A percentile compares a stretch with the other conserved stretches of the same genome.
These are phyloP conservation scores for Didymella keratinophila DNA, from an alignment of 2,329 filamentous ascomycete genomes.

Conservation along the genomic window DNA sequence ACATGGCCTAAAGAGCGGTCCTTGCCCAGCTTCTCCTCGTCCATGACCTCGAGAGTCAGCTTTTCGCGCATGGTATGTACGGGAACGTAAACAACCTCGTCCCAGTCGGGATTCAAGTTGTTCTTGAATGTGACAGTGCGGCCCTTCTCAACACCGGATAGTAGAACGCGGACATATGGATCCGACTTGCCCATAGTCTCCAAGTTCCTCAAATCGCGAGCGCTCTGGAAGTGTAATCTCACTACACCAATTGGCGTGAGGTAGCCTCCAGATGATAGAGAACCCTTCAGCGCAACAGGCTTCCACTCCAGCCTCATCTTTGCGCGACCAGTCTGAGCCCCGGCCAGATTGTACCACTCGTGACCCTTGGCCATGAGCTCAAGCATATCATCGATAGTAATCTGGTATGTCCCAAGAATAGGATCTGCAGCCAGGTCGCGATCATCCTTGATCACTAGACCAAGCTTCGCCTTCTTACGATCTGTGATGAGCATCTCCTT, in stretches of 20 bases:
- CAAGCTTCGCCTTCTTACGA: slow-evolving; percentile 86
- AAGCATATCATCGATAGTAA: slow-evolving; percentile 92
- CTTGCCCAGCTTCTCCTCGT: slow-evolving; percentile 89
- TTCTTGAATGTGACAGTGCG: slow-evolving; percentile 96
- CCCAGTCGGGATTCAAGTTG: slow-evolving; percentile 93
- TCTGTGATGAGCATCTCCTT: slow-evolving; percentile 97
- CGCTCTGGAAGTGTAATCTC: slow-evolving; percentile 89
- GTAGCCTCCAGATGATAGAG: slow-evolving; percentile 83
- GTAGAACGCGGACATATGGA: slow-evolving; percentile 85
- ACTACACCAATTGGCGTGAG: slow-evolving; percentile 93
- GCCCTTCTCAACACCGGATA: slow-evolving; percentile 89
- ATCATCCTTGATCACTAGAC: slow-evolving; percentile 94
- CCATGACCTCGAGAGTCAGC: slow-evolving; percentile 92
- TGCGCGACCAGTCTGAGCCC: slow-evolving; percentile 80
- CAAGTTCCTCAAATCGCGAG: slow-evolving; percentile 84
- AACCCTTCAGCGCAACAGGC: slow-evolving; percentile 84
- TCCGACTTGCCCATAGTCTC: slow-evolving; percentile 98
- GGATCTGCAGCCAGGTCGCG: slow-evolving; percentile 84
- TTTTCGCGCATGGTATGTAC: slow-evolving; percentile 86
- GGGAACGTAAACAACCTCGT: slow-evolving; percentile 93
- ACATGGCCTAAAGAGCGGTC: slow-evolving; percentile 86
- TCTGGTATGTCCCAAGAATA: slow-evolving; percentile 89
- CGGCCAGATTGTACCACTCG: slow-evolving; percentile 92
- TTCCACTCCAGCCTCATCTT: slow-evolving; percentile 97
- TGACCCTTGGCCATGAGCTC: slow-evolving; percentile 90